Percentiles rank a stretch among this genome's conserved stretches.
These are phyloP conservation scores for Glycine tomentella DNA, from an alignment of 306 rosid species.

Conservation along the genomic window DNA sequence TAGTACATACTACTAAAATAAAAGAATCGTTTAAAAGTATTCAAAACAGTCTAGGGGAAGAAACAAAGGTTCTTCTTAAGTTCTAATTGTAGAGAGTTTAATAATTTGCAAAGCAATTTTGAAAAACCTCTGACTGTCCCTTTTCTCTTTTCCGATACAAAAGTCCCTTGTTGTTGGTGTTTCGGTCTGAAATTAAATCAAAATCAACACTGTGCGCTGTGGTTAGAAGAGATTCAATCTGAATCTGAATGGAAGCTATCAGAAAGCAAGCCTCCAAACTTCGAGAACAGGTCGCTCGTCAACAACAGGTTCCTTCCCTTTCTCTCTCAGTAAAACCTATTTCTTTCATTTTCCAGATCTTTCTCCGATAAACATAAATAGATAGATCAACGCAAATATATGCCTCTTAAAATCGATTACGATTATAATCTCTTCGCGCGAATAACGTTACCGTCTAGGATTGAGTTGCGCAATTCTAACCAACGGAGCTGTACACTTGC, in stretches of 20 bases:
- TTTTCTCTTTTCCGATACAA: neutral
- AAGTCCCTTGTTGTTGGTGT: neutral
- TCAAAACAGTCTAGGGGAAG: constrained; percentile 1
- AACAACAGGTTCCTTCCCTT: constrained; percentile 72
- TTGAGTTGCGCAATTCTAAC: constrained; percentile 13
- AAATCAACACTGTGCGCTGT: neutral
- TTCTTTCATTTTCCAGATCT: constrained; percentile 46
- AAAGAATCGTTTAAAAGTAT: neutral
- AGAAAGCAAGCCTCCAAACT: constrained; percentile 96
- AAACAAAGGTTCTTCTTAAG: too few species aligned
- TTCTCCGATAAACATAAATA: constrained; percentile 11
- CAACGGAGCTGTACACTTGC: constrained; percentile 19
- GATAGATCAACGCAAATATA: neutral
- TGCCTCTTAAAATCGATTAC: neutral
- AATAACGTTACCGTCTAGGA: neutral
- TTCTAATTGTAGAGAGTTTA: too few species aligned
- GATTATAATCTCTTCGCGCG: neutral
- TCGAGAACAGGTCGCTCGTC: constrained; percentile 98
- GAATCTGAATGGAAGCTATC: constrained; percentile 82
- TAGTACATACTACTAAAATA: neutral
- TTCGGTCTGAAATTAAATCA: constrained; percentile 33
- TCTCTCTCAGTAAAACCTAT: constrained; percentile 23
- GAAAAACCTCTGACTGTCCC: constrained; percentile 9
- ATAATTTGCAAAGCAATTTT: constrained; percentile 20
- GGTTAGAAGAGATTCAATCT: constrained; percentile 31